Evolutionary conservation across 2,329 filamentous ascomycete species (phyloP), one percentile per base, ranked within the genome.

Genomic region (Didymella arachidicola): DNA sequence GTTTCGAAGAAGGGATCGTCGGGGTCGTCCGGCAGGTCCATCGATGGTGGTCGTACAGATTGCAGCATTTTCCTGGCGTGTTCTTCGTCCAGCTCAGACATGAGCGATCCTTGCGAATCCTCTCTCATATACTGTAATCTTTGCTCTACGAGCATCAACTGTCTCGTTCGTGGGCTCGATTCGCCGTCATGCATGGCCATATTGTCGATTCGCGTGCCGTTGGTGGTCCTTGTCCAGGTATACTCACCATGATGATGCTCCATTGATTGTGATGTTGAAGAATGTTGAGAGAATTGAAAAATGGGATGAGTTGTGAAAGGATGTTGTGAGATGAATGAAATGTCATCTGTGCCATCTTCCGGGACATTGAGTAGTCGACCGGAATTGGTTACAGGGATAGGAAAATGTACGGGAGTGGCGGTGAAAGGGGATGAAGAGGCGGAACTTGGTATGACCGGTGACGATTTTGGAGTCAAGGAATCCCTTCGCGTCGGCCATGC

Each of bases 201-300:
- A 12, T 59, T 42, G 32, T 60, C 18, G 47, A 54, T 38, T 32
- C 53, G 55, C 36, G 47, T 32, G 59, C 55, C 46, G 18, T 48
- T 50, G 50, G 59, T 61, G 59, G 64, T 66, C 63, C 60, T 65
- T 61, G 63, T 59, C 67, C 69, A 57, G 64, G 59, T 64, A 81
- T 82, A 83, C 81, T 80, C 80, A 83, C 81, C 81, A 70, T 59
- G 73, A 78, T 82, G 81, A 83, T 83, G 80, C 74, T 79, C 72
- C 71, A 77, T 63, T 64, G 76, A 77, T 65, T 71, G 64, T 44
- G 62, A 66, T 56, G 59, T 61, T 59, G 64, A 59, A 58, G 65
- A 66, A 29, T 68, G 62, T 30, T 61, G 49, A 49, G 61, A 60
- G 19, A 58, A 60, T 65, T 59, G 77, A 75, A 67, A 77, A 62